A percentile compares a stretch with the other conserved stretches of the same genome.
These are phyloP conservation scores for Aegilops bicornis DNA, from an alignment of 176 grass and related monocot species.

Conservation along the genomic window DNA sequence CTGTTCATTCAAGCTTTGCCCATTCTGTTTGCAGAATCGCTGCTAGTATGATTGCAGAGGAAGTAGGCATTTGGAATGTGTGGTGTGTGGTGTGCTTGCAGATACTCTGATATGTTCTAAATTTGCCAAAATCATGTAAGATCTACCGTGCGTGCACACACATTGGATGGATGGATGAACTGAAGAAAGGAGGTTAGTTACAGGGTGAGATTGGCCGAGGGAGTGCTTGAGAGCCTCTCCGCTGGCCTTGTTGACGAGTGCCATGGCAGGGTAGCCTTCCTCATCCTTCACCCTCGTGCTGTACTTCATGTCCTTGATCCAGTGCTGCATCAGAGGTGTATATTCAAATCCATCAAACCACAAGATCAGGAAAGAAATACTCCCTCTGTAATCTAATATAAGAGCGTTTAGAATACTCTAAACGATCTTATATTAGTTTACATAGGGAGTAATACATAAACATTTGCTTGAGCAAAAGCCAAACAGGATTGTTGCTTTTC, in stretches of 20 bases:
- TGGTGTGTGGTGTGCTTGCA: background rate
- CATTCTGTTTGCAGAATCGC: too few species aligned
- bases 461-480: background rate
- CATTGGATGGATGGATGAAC: background rate
- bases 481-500: background rate
- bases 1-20: background rate
- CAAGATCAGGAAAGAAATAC: background rate
- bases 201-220: constrained; percentile 67
- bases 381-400: too few species aligned
- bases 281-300: constrained; percentile 89
- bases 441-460: background rate
- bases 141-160: too few species aligned
- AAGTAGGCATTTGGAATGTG: background rate
- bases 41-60: background rate
- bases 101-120: background rate
- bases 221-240: constrained; percentile 86
- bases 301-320: constrained; percentile 87
- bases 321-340: constrained; percentile 39
- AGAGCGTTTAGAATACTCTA: too few species aligned
- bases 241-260: constrained; percentile 73
- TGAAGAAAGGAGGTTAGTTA: background rate
- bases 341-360: background rate
- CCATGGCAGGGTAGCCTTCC: constrained; percentile 66
- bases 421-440: too few species aligned
- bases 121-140: background rate